Evolutionary conservation across 352 stramenopile species (phyloP), one percentile per base, ranked within the genome.

Genomic region (Globisporangium paroecandrum): DNA sequence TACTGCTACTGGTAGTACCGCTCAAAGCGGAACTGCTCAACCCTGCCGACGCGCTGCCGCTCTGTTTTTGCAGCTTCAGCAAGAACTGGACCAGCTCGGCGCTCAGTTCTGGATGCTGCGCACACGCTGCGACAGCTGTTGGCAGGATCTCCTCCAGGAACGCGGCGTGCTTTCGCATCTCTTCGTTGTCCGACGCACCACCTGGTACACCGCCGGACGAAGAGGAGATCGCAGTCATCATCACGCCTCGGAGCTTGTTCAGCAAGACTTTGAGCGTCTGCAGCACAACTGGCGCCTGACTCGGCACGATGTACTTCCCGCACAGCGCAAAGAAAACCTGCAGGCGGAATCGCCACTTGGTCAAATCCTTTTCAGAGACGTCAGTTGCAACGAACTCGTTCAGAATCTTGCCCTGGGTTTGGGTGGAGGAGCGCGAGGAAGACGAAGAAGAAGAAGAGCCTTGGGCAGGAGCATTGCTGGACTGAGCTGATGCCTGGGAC

Each of bases 61-160:
- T 55, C 75, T 85, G 74, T 55, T 83, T 83, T 62, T 90, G 82
- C 58, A 90, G 43, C 67, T 89, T 90, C 41, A 90, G 68, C 22
- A 90, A 53, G 61, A 90, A 87, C 76, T 90, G 82, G 8, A 85
- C 77, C 1, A 90, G 70, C 55, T 90, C 82, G 6, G 79, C 76
- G 32, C 77, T 85, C 18, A 90, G 71, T 20, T 89, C 80, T 4
- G 72, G 72, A 24, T 89, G 81, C 32, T 78, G 72, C 3, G 70
- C 76, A 41, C 78, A 90, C 15, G 76, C 78, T 9, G 76, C 68
- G 12, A 84, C 79, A 29, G 83, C 82, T 58, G 78, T 80, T 1
- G 70, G 77, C 34, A 90, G 38, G 12, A 90, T 69, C 13, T 80
- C 70, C 5, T 75, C 63, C 22, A 90, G 72, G 29, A 90, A 71